Conservation (phyloP, 1,284 basidiomycete genomes). For the Exobasidium rhododendri region DNA sequence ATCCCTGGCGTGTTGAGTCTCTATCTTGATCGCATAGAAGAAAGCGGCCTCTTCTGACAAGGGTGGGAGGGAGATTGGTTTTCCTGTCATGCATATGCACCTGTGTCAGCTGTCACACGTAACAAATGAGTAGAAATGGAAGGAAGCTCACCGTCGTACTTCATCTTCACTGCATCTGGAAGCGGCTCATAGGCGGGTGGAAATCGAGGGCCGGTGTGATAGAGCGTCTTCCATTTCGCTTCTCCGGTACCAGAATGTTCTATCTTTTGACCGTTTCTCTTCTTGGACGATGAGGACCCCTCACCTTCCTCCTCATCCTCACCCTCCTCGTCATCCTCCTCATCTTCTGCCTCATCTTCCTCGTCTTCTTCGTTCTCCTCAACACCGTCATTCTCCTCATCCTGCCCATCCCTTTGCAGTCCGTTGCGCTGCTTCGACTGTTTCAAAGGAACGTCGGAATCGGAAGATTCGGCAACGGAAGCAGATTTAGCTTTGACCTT, state of each 20-base stretch:
- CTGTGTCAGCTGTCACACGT: constrained; percentile 2
- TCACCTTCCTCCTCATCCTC: constrained; percentile 60
- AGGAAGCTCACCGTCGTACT: constrained; percentile 84
- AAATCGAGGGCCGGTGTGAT: constrained; percentile 92
- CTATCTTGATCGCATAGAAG: constrained; percentile 89
- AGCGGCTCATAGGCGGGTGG: constrained; percentile 88
- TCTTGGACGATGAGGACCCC: constrained; percentile 30
- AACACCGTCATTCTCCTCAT: constrained; percentile 25
- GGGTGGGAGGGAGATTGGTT: constrained; percentile 72
- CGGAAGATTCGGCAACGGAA: constrained; percentile 16
- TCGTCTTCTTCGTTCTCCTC: constrained; percentile 30
- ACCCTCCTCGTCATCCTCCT: constrained; percentile 59
- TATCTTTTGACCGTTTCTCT: constrained; percentile 38
- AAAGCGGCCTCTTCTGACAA: constrained; percentile 94
- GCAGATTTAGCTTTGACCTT: constrained; percentile 46
- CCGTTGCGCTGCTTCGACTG: constrained; percentile 21
- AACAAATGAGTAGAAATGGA: constrained; percentile 20
- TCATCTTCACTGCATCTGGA: constrained; percentile 84
- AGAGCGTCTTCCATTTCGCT: constrained; percentile 83
- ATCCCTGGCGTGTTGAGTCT: constrained; percentile 89
- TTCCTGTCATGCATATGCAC: constrained; percentile 61
- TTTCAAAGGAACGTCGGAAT: constrained; percentile 23
- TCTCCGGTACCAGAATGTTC: constrained; percentile 61
- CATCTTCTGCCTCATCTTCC: constrained; percentile 34
- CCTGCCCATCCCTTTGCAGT: no score